Conservation (phyloP, 768 basidiomycete genomes). For the Rickenella mellea region DNA sequence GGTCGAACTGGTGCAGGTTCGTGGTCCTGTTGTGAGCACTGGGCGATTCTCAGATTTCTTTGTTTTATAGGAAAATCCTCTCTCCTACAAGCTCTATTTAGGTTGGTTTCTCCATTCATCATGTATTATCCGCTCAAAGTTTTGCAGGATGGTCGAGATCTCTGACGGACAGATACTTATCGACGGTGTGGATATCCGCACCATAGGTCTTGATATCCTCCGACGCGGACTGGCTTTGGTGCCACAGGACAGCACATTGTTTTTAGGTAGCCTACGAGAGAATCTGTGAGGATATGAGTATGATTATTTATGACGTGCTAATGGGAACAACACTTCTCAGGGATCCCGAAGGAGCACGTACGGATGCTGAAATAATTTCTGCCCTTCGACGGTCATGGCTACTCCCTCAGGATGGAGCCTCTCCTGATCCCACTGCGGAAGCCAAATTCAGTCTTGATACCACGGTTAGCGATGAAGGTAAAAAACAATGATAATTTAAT, state of each 20-base stretch:
- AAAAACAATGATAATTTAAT: neutral
- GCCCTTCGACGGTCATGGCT: slow-evolving; percentile 54
- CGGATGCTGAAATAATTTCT: slow-evolving; percentile 55
- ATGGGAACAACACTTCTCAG: slow-evolving; percentile 20
- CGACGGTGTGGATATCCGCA: slow-evolving; percentile 42
- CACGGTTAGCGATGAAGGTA: slow-evolving; percentile 54
- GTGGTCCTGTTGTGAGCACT: too few species aligned
- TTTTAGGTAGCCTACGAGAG: slow-evolving; percentile 38
- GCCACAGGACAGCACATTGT: slow-evolving; percentile 56
- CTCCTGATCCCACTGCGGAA: slow-evolving; percentile 34
- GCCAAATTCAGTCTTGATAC: slow-evolving; percentile 64
- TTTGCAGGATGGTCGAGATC: slow-evolving; percentile 47
- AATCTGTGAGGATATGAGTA: slow-evolving; percentile 23
- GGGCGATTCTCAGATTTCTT: slow-evolving; percentile 2
- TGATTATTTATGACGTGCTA: neutral
- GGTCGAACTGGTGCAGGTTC: slow-evolving; percentile 38
- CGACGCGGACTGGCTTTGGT: slow-evolving; percentile 52
- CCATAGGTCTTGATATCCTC: slow-evolving; percentile 45
- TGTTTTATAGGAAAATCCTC: slow-evolving; percentile 38
- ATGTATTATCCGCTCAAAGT: slow-evolving; percentile 1
- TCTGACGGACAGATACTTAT: slow-evolving; percentile 47
- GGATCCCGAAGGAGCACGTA: slow-evolving; percentile 42
- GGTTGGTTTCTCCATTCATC: slow-evolving; percentile 20
- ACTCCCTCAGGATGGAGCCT: slow-evolving; percentile 38
- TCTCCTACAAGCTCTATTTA: slow-evolving; percentile 45